A percentile compares a stretch with the other conserved stretches of the same genome.
Conservation (phyloP, 805 yeast species). For the Grigorovia transvaalensis region DNA sequence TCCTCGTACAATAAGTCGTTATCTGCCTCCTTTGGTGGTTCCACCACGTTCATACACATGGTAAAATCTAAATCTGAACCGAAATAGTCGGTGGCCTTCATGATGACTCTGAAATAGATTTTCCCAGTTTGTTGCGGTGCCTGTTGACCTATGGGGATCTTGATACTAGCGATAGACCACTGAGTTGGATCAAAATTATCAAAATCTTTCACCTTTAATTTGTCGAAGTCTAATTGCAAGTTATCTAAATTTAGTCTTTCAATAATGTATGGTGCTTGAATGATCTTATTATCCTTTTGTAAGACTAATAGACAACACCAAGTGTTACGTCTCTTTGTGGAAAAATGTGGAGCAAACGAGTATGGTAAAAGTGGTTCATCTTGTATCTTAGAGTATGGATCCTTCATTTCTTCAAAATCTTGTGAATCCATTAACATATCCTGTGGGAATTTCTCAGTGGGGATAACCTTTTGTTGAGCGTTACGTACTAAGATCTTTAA, state of each 20-base stretch:
- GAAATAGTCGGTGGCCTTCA: conserved; percentile 69
- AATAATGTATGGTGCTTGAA: conserved; percentile 46
- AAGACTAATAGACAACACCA: conserved; percentile 64
- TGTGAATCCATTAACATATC: conserved; percentile 41
- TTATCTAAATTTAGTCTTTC: conserved; percentile 23
- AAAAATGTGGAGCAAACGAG: conserved; percentile 70
- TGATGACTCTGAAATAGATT: conserved; percentile 55
- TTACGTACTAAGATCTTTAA: conserved; percentile 70
- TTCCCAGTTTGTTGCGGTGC: conserved; percentile 66
- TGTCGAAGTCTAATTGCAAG: conserved; percentile 22
- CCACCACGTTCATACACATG: conserved; percentile 56
- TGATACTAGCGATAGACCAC: conserved; percentile 56
- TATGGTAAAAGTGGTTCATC: conserved; percentile 60
- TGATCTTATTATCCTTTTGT: conserved; percentile 72
- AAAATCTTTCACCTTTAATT: conserved; percentile 19
- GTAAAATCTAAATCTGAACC: conserved; percentile 73
- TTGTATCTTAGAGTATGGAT: conserved; percentile 58
- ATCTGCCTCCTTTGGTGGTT: conserved; percentile 42
- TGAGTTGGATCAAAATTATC: conserved; percentile 29
- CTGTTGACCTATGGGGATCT: conserved; percentile 61
- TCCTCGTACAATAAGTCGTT: conserved; percentile 55
- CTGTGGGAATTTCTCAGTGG: conserved; percentile 28
- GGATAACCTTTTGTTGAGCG: conserved; percentile 51
- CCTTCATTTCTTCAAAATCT: conserved; percentile 53
- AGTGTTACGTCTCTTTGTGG: conserved; percentile 36